Base-by-base conservation (phyloP, 805 yeast species). In the Cephaloascus albidus region DNA sequence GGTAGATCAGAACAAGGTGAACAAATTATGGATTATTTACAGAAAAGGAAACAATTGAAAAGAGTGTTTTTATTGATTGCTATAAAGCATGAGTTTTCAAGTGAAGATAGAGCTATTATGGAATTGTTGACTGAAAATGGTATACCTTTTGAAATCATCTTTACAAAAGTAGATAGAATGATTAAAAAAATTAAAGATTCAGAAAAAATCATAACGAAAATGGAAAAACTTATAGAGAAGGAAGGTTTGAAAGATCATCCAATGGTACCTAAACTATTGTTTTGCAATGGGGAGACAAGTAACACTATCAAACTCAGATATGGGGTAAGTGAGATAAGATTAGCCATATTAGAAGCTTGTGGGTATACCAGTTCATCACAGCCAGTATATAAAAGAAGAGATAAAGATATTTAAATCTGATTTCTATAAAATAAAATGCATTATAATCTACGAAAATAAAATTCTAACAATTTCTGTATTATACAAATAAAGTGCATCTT, bases 121-220 rank as follows among this genome's bases (percentile, higher is more conserved):
- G 68, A 70, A 3, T 62, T 69, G 37, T 57, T 87, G 36, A 61
- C 58, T 1, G 60, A 60, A 2, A 51, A 61, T 37, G 95, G 90
- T 1, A 64, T 78, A 3, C 77, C 84, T 1, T 85, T 80, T 57
- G 90, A 85, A 43, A 58, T 87, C 4, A 73, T 87, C 0, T 74
- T 86, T 55, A 87, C 94, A 19, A 87, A 87, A 50, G 72, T 81
- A 36, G 96, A 88, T 53, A 68, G 68, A 44, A 50, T 81, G 4
- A 52, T 55, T 14, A 38, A 50, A 10, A 57, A 53, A 27, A 36
- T 44, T 26, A 51, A 56, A 39, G 57, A 59, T 20, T 45, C 42
- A 33, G 16, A 8, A 14, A 16, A 8, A 6, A 45, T 65, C 4
- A 42, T 56, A 10, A 41, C 42, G 15, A 49, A 63, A 40, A 52